Evolutionary conservation across 2,329 filamentous ascomycete genomes (phyloP), one percentile per base, ranked within the genome.

Genomic region (Trichoderma lentiforme): DNA sequence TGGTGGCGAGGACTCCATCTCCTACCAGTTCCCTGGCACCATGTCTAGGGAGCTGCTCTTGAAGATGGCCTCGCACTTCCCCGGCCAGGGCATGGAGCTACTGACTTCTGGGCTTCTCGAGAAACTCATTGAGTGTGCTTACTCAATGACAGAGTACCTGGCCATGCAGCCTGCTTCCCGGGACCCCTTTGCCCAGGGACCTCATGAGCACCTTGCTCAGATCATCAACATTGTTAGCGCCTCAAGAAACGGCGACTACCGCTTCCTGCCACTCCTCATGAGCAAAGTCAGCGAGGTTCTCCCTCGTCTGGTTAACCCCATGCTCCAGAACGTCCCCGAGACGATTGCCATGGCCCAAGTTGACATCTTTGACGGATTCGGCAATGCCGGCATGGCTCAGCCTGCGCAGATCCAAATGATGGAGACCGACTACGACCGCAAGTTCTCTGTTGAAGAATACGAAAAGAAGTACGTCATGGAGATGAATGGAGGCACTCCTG

Each of bases 61-160:
- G 26, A 86, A 87, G 15, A 89, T 95, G 81, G 90, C 92, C 5
- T 89, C 90, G 18, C 89, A 92, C 68, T 92, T 96, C 77, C 91
- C 91, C 0, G 89, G 89, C 43, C 87, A 91, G 74, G 90, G 90
- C 57, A 91, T 94, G 84, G 93, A 95, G 74, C 84, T 95, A 3
- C 86, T 95, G 74, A 92, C 91, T 21, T 87, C 93, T 51, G 92
- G 92, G 0, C 75, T 91, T 88, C 89, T 96, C 73, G 93, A 95
- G 78, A 95, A 95, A 79, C 83, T 97, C 14, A 88, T 96, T 76
- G 92, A 95, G 75, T 88, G 95, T 43, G 90, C 92, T 14, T 92
- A 88, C 79, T 90, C 90, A 18, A 84, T 96, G 73, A 91, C 88
- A 8, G 92, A 95, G 74, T 90, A 93, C 43, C 89, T 97, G 70